Percentiles rank a stretch among this genome's conserved stretches.
These are phyloP conservation scores for Acrodontium crateriforme DNA, from an alignment of 2,329 filamentous ascomycete species.

Conservation along the genomic window DNA sequence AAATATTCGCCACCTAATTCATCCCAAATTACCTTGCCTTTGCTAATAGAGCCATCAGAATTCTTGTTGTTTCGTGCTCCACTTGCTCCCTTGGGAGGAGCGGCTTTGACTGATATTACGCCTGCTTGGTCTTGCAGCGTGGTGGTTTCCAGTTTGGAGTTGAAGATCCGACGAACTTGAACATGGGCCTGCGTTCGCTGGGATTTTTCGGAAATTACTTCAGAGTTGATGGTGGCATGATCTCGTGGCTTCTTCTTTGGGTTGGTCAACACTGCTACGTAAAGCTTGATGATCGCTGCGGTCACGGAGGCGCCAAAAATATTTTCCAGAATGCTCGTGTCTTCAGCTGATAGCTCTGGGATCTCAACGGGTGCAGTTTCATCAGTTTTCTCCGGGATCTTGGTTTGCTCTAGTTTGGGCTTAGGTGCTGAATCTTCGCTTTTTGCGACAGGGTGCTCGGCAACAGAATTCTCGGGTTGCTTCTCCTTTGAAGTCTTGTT, in stretches of 20 bases:
- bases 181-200: constrained; percentile 50
- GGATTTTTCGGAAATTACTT: constrained; percentile 45
- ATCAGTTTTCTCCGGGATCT: background rate
- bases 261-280: constrained; percentile 38
- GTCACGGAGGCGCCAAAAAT: constrained; percentile 41
- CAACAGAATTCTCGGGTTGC: constrained; percentile 1
- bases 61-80: constrained; percentile 12
- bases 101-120: constrained; percentile 43
- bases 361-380: constrained; percentile 1
- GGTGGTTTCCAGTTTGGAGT: constrained; percentile 60
- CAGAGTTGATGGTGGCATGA: constrained; percentile 39
- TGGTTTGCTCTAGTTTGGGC: background rate
- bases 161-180: constrained; percentile 63
- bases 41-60: constrained; percentile 8
- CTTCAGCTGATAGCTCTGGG: constrained; percentile 24
- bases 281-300: constrained; percentile 39
- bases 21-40: constrained; percentile 43
- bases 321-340: constrained; percentile 23
- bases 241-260: constrained; percentile 43
- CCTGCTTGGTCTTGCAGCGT: constrained; percentile 59
- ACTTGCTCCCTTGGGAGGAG: constrained; percentile 11
- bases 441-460: background rate
- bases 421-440: background rate
- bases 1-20: constrained; percentile 66
- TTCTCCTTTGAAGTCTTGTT: constrained; percentile 6